Conservation (phyloP, 2,329 filamentous ascomycete species). For the Penicillium sp. region DNA sequence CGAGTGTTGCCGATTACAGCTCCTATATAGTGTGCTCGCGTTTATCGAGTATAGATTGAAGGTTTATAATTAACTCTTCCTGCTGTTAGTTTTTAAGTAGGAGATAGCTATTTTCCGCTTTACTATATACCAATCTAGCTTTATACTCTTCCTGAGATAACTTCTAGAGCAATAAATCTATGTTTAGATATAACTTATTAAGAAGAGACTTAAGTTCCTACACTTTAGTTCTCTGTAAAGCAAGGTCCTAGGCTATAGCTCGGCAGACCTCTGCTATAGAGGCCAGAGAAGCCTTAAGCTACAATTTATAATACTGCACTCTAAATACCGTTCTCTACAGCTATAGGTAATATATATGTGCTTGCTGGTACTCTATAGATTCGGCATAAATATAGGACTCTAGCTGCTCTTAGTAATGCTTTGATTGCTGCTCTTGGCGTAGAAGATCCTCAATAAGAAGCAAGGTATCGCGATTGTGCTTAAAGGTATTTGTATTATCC, state of each 20-base stretch:
- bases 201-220: neutral
- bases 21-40: neutral
- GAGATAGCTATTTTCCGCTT: neutral
- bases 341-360: neutral
- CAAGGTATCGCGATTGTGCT: neutral
- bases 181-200: neutral
- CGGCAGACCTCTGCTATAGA: neutral
- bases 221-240: neutral
- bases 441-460: neutral
- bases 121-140: neutral
- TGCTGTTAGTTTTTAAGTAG: conserved; percentile 1
- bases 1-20: neutral
- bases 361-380: neutral
- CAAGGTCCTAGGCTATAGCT: neutral
- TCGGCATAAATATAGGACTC: neutral
- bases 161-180: neutral
- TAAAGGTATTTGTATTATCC: neutral
- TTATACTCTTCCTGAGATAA: neutral
- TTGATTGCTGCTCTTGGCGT: neutral
- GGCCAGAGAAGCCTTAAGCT: neutral
- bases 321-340: neutral
- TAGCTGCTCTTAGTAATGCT: neutral
- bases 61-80: conserved; percentile 1
- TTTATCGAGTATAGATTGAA: neutral
- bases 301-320: neutral